Percentiles rank a stretch among this genome's conserved stretches.
Evolutionary conservation across 768 basidiomycete species (phyloP).

Genomic region (Suillus lakei): DNA sequence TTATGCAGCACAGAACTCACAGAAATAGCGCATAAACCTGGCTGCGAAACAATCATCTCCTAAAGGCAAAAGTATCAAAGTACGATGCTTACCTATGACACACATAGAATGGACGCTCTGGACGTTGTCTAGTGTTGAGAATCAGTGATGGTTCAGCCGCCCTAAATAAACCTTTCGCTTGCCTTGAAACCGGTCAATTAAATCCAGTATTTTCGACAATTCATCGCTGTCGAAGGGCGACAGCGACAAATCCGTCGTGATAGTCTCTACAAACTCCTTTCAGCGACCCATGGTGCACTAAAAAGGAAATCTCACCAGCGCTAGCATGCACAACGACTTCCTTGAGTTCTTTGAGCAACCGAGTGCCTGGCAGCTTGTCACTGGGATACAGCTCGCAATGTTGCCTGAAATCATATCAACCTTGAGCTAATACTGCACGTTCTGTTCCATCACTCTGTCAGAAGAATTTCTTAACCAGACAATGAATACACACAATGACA

Average conservation of each 20-base stretch:
- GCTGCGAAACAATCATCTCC: slow-evolving; percentile 27
- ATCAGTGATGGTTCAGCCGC: neutral
- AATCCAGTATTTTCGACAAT: slow-evolving; percentile 6
- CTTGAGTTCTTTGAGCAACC: slow-evolving; percentile 5
- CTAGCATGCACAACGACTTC: slow-evolving; percentile 9
- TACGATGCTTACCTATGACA: neutral
- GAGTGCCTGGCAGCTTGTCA: neutral
- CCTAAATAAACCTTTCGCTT: neutral
- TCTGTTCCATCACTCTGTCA: neutral
- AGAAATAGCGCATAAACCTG: slow-evolving; percentile 48
- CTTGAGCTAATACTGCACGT: neutral
- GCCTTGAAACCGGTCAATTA: slow-evolving; percentile 13
- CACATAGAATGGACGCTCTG: slow-evolving; percentile 1
- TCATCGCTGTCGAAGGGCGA: slow-evolving; percentile 13
- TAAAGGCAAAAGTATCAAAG: neutral
- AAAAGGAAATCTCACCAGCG: slow-evolving; percentile 22
- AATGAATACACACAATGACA: neutral
- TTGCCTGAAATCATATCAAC: slow-evolving; percentile 2
- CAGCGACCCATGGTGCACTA: neutral
- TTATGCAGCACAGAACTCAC: slow-evolving; percentile 28
- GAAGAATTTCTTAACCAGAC: neutral
- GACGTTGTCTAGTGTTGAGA: slow-evolving; percentile 3
- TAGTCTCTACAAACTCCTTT: slow-evolving; percentile 24
- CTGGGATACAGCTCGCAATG: slow-evolving; percentile 14
- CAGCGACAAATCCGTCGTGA: slow-evolving; percentile 7